Percentiles rank a stretch among this genome's conserved stretches.
phyloP scores from a whole-genome alignment of 192 early-diverging fungal genomes.

The Linnemannia elongata region DNA sequence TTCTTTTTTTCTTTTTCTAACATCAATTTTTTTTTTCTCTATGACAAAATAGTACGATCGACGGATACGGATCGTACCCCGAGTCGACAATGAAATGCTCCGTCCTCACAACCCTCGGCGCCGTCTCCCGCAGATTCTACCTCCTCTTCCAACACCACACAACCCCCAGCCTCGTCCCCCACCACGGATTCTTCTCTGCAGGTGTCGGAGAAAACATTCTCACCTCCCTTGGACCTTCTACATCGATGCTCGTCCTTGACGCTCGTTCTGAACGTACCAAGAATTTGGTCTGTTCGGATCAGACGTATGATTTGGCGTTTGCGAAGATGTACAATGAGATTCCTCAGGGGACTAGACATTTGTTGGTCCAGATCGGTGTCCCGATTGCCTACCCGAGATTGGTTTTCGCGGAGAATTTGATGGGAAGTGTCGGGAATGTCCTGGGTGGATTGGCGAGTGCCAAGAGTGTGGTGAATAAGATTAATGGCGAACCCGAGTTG shows the following conservation, averaged over 20 bases:
- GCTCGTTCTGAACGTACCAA: slow-evolving; percentile 81
- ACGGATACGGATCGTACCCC: slow-evolving; percentile 90
- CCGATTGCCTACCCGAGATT: slow-evolving; percentile 86
- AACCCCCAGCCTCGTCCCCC: slow-evolving; percentile 67
- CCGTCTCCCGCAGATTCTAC: slow-evolving; percentile 82
- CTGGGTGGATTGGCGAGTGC: slow-evolving; percentile 70
- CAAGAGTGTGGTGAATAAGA: slow-evolving; percentile 62
- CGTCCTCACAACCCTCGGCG: slow-evolving; percentile 32
- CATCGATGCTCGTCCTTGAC: slow-evolving; percentile 78
- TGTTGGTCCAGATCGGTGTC: slow-evolving; percentile 80
- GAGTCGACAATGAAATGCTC: slow-evolving; percentile 53
- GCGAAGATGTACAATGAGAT: slow-evolving; percentile 68
- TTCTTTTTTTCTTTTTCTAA: neutral
- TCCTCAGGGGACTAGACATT: slow-evolving; percentile 71
- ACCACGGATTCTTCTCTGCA: slow-evolving; percentile 70
- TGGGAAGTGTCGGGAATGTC: slow-evolving; percentile 71
- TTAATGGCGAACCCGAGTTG: slow-evolving; percentile 88
- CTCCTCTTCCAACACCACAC: slow-evolving; percentile 89
- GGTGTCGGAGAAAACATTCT: slow-evolving; percentile 71
- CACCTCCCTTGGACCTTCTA: slow-evolving; percentile 75
- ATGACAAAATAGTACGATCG: slow-evolving; percentile 64
- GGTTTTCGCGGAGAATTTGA: slow-evolving; percentile 75
- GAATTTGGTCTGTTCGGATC: slow-evolving; percentile 68
- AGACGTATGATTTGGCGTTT: slow-evolving; percentile 75
- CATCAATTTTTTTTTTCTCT: neutral